Conservation (phyloP, 1,284 basidiomycete genomes). For the Farysia itapuensis region DNA sequence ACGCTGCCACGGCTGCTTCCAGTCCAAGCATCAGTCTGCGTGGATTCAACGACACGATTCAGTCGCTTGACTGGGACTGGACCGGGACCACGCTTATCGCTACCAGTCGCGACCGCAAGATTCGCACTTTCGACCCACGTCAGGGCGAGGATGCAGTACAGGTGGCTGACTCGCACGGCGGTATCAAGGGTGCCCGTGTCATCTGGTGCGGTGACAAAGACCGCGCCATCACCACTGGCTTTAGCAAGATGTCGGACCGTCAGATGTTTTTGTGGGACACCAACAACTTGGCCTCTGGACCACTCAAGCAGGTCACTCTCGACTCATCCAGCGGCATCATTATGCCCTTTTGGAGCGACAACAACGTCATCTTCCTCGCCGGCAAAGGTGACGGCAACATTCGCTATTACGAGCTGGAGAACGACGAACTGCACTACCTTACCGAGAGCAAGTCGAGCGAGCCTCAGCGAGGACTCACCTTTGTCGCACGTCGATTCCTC, state of each 20-base stretch:
- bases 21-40: conserved; percentile 64
- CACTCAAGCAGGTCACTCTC: conserved; percentile 41
- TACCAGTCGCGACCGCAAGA: conserved; percentile 84
- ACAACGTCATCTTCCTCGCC: conserved; percentile 77
- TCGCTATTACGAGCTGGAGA: conserved; percentile 83
- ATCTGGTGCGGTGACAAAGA: conserved; percentile 88
- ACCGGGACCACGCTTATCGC: conserved; percentile 73
- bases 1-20: conserved; percentile 61
- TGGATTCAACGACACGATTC: conserved; percentile 85
- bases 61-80: conserved; percentile 80
- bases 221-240: conserved; percentile 84
- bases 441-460: conserved; percentile 86
- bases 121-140: conserved; percentile 86
- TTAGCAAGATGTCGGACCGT: conserved; percentile 90
- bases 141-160: conserved; percentile 77
- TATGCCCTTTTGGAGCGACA: conserved; percentile 95
- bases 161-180: conserved; percentile 81
- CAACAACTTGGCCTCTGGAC: conserved; percentile 30
- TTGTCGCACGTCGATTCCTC: conserved; percentile 86
- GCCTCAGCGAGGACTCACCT: conserved; percentile 93
- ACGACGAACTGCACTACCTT: conserved; percentile 69
- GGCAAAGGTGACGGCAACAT: conserved; percentile 63
- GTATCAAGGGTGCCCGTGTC: conserved; percentile 88
- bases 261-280: conserved; percentile 71
- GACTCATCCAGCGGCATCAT: conserved; percentile 72